These are phyloP conservation scores for Eutrema yunnanense DNA, from an alignment of 345 rosid genomes.

Conservation along the genomic window DNA sequence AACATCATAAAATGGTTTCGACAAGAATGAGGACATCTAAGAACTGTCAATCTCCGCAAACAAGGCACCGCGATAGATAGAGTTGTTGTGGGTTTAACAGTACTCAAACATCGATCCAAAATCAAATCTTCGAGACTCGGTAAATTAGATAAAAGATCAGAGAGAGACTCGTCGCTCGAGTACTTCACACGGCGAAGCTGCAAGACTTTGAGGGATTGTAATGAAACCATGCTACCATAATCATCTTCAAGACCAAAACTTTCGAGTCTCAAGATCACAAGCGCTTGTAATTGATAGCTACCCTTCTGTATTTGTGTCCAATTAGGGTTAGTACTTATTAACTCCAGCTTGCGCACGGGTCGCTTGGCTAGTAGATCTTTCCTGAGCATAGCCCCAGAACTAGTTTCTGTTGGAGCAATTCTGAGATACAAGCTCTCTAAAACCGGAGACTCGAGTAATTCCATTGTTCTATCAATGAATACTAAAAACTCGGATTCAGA, in stretches of 20 bases:
- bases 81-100: not conserved
- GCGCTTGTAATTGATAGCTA: not conserved
- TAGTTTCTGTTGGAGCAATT: not conserved
- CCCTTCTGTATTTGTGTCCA: not conserved
- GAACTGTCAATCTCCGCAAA: not conserved
- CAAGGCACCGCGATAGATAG: not conserved
- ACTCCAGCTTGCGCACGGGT: not conserved
- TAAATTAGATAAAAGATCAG: not conserved
- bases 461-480: not conserved
- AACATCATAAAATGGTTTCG: not conserved
- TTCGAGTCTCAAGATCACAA: not conserved
- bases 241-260: not conserved
- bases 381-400: too few relatives aligned
- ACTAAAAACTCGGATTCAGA: not conserved
- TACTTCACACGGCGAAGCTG: slow-evolving; percentile 1
- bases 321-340: not conserved
- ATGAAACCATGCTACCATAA: not conserved
- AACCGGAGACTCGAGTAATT: not conserved
- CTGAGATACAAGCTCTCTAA: not conserved
- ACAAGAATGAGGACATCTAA: not conserved
- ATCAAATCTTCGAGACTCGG: not conserved
- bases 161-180: not conserved
- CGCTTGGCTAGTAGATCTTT: not conserved
- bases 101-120: not conserved
- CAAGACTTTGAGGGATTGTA: not conserved